Base-by-base conservation (phyloP, 805 yeast genomes). In the Lipomyces japonicus region DNA sequence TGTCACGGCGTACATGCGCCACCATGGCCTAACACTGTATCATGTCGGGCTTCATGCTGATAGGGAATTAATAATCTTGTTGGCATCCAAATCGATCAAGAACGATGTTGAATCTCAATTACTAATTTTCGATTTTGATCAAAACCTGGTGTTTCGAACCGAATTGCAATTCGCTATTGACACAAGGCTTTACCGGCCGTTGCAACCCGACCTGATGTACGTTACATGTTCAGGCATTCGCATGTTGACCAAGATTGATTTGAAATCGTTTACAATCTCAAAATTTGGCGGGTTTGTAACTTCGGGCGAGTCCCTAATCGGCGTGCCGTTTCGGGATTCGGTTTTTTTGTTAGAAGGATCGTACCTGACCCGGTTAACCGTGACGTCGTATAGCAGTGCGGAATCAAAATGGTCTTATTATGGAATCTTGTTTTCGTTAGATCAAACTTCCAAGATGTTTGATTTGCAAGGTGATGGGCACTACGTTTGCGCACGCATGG, bases 391-490 rank as follows among this genome's bases (percentile, higher is more conserved):
- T 40, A 51, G 30, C 28, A 34, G 23, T 2, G 22, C 16, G 5
- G 58, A 54, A 22, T 47, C 21, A 22, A 54, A 54, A 39, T 54
- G 58, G 58, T 46, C 54, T 5, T 54, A 54, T 22, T 46, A 51
- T 24, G 58, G 58, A 12, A 54, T 54, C 14, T 28, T 54, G 36
- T 54, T 49, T 22, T 51, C 58, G 16, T 50, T 54, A 6, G 58
- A 54, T 24, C 55, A 54, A 40, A 54, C 49, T 14, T 54, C 58
- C 3, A 50, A 45, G 25, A 54, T 54, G 58, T 51, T 54, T 43
- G 58, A 54, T 32, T 21, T 54, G 23, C 58, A 54, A 32, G 58
- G 58, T 31, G 58, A 54, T 35, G 58, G 58, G n/a, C 58, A 54
- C 40, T 54, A 54, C 36, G 44, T 54, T 23, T 54, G 58, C 32